Evolutionary conservation across 371 early-diverging fungal genomes (phyloP).

Genomic region (Mucor irregularis): DNA sequence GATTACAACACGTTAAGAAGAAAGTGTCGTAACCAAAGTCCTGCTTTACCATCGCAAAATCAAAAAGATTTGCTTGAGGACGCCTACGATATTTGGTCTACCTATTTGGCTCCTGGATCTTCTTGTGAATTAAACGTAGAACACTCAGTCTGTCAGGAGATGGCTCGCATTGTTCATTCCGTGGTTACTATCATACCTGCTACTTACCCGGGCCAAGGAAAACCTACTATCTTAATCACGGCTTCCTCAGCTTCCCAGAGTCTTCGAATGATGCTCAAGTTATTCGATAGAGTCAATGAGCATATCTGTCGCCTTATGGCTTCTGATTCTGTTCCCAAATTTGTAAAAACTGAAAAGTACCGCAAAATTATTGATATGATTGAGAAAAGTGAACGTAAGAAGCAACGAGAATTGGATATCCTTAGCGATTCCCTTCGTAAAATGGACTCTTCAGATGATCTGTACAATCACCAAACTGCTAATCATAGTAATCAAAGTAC

Average conservation of each 20-base stretch:
- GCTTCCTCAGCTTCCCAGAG: constrained; percentile 41
- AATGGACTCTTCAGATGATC: neutral
- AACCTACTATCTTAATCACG: constrained; percentile 40
- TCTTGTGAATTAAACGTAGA: constrained; percentile 64
- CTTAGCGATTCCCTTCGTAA: constrained; percentile 5
- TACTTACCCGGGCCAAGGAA: constrained; percentile 33
- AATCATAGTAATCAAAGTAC: too few relatives aligned
- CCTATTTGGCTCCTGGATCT: constrained; percentile 59
- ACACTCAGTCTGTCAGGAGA: constrained; percentile 47
- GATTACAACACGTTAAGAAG: constrained; percentile 51
- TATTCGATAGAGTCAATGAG: constrained; percentile 67
- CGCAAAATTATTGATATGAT: constrained; percentile 28
- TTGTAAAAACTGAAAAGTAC: constrained; percentile 69
- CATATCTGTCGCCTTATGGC: constrained; percentile 79
- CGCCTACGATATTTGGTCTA: constrained; percentile 62
- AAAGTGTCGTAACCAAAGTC: constrained; percentile 39
- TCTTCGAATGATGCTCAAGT: constrained; percentile 47
- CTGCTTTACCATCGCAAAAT: constrained; percentile 29
- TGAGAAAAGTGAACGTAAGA: constrained; percentile 25
- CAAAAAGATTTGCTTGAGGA: constrained; percentile 56
- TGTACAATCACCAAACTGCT: neutral
- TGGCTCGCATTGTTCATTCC: constrained; percentile 47
- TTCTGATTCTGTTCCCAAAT: constrained; percentile 80
- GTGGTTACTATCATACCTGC: constrained; percentile 36
- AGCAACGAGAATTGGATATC: constrained; percentile 16